phyloP scores from a whole-genome alignment of 768 basidiomycete species.

The Tubosaeta sp. region DNA sequence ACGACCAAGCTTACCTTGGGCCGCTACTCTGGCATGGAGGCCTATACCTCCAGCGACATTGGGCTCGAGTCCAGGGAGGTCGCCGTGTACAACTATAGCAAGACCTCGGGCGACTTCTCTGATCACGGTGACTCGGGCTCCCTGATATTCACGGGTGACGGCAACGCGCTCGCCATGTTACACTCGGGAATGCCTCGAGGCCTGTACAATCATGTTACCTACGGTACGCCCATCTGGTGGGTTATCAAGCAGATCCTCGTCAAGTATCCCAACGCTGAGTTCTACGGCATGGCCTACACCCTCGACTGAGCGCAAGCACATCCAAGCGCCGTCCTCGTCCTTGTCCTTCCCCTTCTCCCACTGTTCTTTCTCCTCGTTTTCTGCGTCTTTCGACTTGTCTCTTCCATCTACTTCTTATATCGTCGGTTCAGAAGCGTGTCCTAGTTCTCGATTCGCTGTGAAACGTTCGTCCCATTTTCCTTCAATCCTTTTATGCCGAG shows the following conservation, averaged over 20 bases:
- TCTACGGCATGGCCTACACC: too few species aligned
- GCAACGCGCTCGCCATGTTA: slow-evolving; percentile 29
- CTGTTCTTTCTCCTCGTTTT: too few species aligned
- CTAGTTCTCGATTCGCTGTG: too few species aligned
- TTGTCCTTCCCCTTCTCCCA: too few species aligned
- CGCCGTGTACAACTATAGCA: slow-evolving; percentile 33
- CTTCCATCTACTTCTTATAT: too few species aligned
- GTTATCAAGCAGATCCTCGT: neutral
- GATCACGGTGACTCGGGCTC: slow-evolving; percentile 39
- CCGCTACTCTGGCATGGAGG: slow-evolving; percentile 29
- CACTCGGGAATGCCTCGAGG: slow-evolving; percentile 29
- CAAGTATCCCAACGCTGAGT: too few species aligned
- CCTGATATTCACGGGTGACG: slow-evolving; percentile 33
- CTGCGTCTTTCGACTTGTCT: too few species aligned
- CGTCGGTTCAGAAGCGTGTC: too few species aligned
- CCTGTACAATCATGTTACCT: neutral
- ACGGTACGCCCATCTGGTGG: neutral
- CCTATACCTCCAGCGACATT: slow-evolving; percentile 22
- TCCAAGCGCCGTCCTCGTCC: too few species aligned
- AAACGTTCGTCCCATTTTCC: too few species aligned
- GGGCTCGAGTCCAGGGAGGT: slow-evolving; percentile 29
- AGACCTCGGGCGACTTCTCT: slow-evolving; percentile 31
- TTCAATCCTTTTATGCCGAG: too few species aligned
- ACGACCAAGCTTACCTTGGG: slow-evolving; percentile 35
- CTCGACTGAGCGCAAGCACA: too few species aligned